Evolutionary conservation across 495 filamentous ascomycete genomes (phyloP).

Genomic region (Tetracladium setigerum): DNA sequence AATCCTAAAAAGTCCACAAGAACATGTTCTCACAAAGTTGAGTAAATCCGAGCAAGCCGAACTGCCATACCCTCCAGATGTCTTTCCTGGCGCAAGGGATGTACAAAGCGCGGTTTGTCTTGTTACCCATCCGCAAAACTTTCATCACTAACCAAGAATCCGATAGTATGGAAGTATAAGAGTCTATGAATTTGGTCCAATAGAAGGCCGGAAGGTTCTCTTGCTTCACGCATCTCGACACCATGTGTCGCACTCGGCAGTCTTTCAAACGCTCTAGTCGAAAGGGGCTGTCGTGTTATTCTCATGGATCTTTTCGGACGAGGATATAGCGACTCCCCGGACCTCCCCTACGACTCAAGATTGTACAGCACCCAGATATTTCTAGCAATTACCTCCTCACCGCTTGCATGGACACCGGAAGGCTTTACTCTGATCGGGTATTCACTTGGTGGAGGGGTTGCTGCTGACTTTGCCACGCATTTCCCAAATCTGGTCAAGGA

Average conservation of each 20-base stretch:
- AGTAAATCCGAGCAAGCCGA: constrained; percentile 35
- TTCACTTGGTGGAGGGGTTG: constrained; percentile 76
- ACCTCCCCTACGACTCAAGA: constrained; percentile 61
- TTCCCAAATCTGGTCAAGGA: constrained; percentile 60
- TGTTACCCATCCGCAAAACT: constrained; percentile 4
- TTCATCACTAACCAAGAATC: neutral
- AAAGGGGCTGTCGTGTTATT: constrained; percentile 75
- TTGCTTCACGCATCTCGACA: constrained; percentile 80
- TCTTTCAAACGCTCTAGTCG: constrained; percentile 61
- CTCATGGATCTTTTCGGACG: constrained; percentile 34
- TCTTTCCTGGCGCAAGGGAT: constrained; percentile 66
- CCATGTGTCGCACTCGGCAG: constrained; percentile 65
- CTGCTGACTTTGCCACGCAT: constrained; percentile 61
- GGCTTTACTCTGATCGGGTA: constrained; percentile 74
- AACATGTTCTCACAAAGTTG: constrained; percentile 37
- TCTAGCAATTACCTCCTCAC: constrained; percentile 60
- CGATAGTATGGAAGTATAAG: constrained; percentile 71
- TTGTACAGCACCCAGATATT: constrained; percentile 73
- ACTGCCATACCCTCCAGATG: constrained; percentile 66
- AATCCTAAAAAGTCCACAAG: constrained; percentile 14
- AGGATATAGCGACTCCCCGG: constrained; percentile 27
- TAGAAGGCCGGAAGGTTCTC: constrained; percentile 67
- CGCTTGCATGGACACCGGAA: constrained; percentile 28
- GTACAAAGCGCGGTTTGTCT: constrained; percentile 50
- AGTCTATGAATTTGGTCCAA: constrained; percentile 89